phyloP scores from a whole-genome alignment of 2,329 filamentous ascomycete species.

The Botrytis aclada region DNA sequence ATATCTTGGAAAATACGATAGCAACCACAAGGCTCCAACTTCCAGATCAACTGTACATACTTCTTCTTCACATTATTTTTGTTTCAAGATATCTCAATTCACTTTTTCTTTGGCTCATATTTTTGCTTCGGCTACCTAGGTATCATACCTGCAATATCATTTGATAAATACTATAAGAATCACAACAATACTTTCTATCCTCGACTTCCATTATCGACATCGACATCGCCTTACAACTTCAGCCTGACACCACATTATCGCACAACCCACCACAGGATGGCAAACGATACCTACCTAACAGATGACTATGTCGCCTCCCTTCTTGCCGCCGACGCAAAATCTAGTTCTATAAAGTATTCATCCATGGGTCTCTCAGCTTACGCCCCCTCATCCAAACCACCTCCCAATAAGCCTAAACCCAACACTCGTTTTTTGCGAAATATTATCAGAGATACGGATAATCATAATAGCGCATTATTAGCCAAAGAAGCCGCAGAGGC shows the following conservation, averaged over 20 bases:
- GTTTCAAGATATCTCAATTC: neutral
- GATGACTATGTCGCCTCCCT: slow-evolving; percentile 79
- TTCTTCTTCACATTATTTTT: neutral
- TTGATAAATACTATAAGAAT: neutral
- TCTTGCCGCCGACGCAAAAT: slow-evolving; percentile 75
- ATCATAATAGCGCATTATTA: slow-evolving; percentile 81
- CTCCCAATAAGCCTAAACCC: slow-evolving; percentile 71
- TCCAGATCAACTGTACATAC: neutral
- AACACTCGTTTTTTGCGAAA: slow-evolving; percentile 88
- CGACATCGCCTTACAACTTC: neutral
- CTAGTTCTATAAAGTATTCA: slow-evolving; percentile 71
- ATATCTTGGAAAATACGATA: neutral
- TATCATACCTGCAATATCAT: too few species aligned
- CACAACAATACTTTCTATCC: neutral
- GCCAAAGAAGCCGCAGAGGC: slow-evolving; percentile 83
- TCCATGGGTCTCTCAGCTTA: slow-evolving; percentile 70
- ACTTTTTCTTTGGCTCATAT: neutral
- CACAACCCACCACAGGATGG: neutral
- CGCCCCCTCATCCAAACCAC: slow-evolving; percentile 45
- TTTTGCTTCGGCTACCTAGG: neutral
- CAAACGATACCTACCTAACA: slow-evolving; percentile 45
- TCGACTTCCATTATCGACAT: neutral
- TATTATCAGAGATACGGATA: slow-evolving; percentile 84
- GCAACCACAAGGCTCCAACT: slow-evolving; percentile 5
- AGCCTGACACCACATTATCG: neutral